Conservation (phyloP, 1,139 yeast species). For the Neolecta irregularis region DNA sequence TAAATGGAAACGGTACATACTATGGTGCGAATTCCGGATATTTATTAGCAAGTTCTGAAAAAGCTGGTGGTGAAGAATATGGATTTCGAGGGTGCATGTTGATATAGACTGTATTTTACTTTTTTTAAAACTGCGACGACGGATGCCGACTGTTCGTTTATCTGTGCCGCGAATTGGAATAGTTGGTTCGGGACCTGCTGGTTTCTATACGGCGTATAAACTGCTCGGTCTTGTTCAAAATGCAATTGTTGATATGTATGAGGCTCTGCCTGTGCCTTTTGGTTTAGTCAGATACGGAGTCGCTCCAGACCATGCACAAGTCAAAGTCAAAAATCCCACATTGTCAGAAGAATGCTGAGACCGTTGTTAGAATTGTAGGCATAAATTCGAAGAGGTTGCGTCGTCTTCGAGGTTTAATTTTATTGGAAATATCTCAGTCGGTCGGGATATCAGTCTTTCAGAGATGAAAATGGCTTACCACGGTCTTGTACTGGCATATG, state of each 20-base stretch:
- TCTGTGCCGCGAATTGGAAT: too few relatives aligned
- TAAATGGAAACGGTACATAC: slow-evolving; percentile 3
- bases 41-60: slow-evolving; percentile 3
- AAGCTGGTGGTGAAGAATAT: slow-evolving; percentile 8
- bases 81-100: slow-evolving; percentile 8
- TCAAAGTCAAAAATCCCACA: slow-evolving; percentile 32
- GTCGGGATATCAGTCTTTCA: slow-evolving; percentile 30
- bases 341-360: slow-evolving; percentile 22
- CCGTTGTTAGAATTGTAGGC: slow-evolving; percentile 35
- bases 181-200: slow-evolving; percentile 94
- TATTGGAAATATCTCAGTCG: slow-evolving; percentile 62
- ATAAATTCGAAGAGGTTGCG: slow-evolving; percentile 55
- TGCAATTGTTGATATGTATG: slow-evolving; percentile 38
- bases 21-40: slow-evolving; percentile 6
- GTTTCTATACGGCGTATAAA: slow-evolving; percentile 76
- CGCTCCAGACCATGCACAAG: slow-evolving; percentile 99
- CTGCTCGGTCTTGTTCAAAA: slow-evolving; percentile 37
- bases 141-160: too few relatives aligned
- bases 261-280: slow-evolving; percentile 73
- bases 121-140: too few relatives aligned
- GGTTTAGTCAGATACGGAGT: slow-evolving; percentile 89
- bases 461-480: slow-evolving; percentile 45
- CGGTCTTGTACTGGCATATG: slow-evolving; percentile 66
- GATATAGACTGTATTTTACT: too few relatives aligned
- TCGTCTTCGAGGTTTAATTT: slow-evolving; percentile 38